Evolutionary conservation across 1,284 basidiomycete species (phyloP).

Genomic region (Sporisorium reilianum): DNA sequence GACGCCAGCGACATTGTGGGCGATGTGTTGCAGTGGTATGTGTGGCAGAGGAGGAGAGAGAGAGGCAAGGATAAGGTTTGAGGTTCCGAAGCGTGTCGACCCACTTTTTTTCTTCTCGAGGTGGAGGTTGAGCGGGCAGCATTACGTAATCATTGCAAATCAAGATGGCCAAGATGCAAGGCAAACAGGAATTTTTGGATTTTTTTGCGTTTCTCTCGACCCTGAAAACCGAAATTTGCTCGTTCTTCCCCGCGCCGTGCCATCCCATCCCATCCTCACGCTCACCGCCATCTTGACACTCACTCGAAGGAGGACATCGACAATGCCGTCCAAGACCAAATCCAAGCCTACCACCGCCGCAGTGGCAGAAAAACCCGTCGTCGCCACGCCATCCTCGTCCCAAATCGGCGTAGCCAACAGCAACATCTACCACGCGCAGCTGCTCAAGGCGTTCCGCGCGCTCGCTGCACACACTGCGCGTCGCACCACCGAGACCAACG

Average conservation of each 20-base stretch:
- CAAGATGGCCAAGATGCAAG: too few species aligned
- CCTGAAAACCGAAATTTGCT: neutral
- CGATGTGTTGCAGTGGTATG: neutral
- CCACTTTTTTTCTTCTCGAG: constrained; percentile 12
- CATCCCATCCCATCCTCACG: neutral
- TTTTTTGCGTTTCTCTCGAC: constrained; percentile 16
- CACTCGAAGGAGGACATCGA: neutral
- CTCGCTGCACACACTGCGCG: constrained; percentile 52
- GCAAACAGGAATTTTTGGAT: constrained; percentile 10
- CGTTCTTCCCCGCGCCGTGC: neutral
- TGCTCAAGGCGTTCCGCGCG: constrained; percentile 61
- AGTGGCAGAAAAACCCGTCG: constrained; percentile 23
- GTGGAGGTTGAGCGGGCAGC: constrained; percentile 11
- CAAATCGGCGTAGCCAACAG: constrained; percentile 33
- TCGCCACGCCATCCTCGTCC: constrained; percentile 19
- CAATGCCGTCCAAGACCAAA: constrained; percentile 27
- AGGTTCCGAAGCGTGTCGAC: neutral
- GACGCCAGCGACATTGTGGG: constrained; percentile 1
- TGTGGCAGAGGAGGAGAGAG: neutral
- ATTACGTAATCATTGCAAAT: constrained; percentile 26
- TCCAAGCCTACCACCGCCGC: neutral
- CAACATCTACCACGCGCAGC: constrained; percentile 55
- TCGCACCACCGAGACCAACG: constrained; percentile 8
- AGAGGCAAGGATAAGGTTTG: neutral
- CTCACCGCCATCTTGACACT: neutral